Percentiles rank a stretch among this genome's conserved stretches.
Evolutionary conservation across 2,329 filamentous ascomycete genomes (phyloP).

Genomic region (Arthrobotrys entomopaga): DNA sequence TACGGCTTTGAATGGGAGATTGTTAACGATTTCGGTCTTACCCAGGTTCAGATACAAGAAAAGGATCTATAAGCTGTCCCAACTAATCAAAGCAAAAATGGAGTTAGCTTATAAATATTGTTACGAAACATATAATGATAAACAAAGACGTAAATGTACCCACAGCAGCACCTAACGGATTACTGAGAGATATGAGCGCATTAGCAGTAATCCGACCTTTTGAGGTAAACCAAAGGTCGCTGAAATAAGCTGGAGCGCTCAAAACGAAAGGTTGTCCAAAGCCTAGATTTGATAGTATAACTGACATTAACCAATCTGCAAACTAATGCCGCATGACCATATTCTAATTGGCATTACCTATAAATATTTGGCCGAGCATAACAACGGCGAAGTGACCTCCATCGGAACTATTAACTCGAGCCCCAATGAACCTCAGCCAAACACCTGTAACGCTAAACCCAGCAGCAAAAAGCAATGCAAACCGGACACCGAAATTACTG

Average conservation of each 20-base stretch:
- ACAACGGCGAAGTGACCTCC: slow-evolving; percentile 75
- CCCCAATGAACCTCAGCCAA: slow-evolving; percentile 86
- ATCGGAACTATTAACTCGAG: slow-evolving; percentile 63
- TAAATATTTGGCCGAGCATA: slow-evolving; percentile 91
- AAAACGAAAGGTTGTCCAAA: slow-evolving; percentile 92
- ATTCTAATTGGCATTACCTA: slow-evolving; percentile 59
- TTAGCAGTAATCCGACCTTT: slow-evolving; percentile 85
- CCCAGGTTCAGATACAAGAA: slow-evolving; percentile 72
- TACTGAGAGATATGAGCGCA: slow-evolving; percentile 83
- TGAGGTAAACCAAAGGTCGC: slow-evolving; percentile 92
- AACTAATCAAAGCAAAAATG: slow-evolving; percentile 30
- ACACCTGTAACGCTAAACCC: slow-evolving; percentile 82
- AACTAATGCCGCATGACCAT: too few relatives aligned
- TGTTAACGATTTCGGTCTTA: slow-evolving; percentile 2
- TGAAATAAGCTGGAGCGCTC: slow-evolving; percentile 87
- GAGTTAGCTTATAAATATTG: neutral
- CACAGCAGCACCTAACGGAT: slow-evolving; percentile 87
- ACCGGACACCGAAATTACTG: slow-evolving; percentile 79
- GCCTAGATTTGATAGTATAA: slow-evolving; percentile 65
- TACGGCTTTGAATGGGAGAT: neutral
- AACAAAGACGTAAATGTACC: neutral
- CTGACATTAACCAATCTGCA: too few relatives aligned
- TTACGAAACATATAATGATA: slow-evolving; percentile 2
- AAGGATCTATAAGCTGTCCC: slow-evolving; percentile 85
- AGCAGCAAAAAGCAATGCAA: slow-evolving; percentile 78